Evolutionary conservation across 495 filamentous ascomycete species (phyloP).

Genomic region (Thozetella sp.): DNA sequence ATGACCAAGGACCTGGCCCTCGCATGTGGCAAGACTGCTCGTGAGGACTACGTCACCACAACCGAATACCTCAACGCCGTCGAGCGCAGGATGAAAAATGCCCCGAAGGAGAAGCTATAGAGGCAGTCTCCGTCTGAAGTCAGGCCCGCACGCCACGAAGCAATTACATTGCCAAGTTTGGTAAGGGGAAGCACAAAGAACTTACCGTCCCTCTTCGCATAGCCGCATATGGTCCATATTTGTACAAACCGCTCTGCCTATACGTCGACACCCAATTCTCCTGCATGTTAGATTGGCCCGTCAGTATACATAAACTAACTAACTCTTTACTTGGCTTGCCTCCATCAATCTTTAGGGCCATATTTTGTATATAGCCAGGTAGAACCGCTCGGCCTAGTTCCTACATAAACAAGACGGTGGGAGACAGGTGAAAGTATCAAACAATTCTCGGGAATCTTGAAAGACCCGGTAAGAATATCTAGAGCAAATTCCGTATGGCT

Average conservation of each 20-base stretch:
- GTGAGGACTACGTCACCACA: constrained; percentile 86
- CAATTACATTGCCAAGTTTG: too few species aligned
- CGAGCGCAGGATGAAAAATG: constrained; percentile 76
- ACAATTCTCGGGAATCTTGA: too few species aligned
- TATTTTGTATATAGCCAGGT: not conserved
- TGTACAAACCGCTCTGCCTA: too few species aligned
- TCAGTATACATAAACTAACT: not conserved
- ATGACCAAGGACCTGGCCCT: constrained; percentile 99
- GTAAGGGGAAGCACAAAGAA: too few species aligned
- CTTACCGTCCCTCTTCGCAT: too few species aligned
- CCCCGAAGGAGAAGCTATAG: constrained; percentile 55
- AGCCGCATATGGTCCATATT: too few species aligned
- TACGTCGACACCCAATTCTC: too few species aligned
- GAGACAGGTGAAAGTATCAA: too few species aligned
- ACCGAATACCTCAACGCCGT: constrained; percentile 86
- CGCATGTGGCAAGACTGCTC: constrained; percentile 81
- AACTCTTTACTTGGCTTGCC: not conserved
- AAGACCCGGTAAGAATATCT: too few species aligned
- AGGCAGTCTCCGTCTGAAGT: too few species aligned
- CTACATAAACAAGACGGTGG: not conserved
- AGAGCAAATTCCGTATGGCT: too few species aligned
- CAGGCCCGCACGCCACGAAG: too few species aligned
- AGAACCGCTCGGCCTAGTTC: not conserved
- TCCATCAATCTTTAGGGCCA: not conserved
- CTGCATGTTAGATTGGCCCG: not conserved